phyloP scores from a whole-genome alignment of 495 filamentous ascomycete species.

The Aspergillus egyptiacus region DNA sequence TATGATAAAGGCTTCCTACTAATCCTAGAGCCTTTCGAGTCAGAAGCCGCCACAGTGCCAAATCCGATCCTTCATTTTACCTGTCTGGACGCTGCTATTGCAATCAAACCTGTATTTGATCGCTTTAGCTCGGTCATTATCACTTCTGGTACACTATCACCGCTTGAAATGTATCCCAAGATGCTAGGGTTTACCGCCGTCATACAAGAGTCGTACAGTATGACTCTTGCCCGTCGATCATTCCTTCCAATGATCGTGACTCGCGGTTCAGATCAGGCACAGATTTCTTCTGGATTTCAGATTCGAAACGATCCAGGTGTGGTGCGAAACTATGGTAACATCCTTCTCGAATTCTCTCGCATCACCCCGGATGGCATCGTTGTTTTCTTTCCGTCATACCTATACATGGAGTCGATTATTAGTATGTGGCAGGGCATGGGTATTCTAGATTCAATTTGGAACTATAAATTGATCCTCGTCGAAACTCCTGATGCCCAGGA shows the following conservation, averaged over 20 bases:
- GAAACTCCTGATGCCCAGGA: conserved; percentile 98
- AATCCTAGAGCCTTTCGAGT: conserved; percentile 94
- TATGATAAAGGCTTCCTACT: conserved; percentile 97
- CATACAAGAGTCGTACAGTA: conserved; percentile 91
- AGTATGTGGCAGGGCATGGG: conserved; percentile 99
- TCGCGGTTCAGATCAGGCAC: conserved; percentile 84
- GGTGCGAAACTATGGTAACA: conserved; percentile 88
- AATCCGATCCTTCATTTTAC: conserved; percentile 96
- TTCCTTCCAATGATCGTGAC: conserved; percentile 98
- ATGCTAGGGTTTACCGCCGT: conserved; percentile 92
- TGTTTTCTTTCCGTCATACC: conserved; percentile 97
- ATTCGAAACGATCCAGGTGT: conserved; percentile 92
- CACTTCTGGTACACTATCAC: conserved; percentile 95
- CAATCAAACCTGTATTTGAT: conserved; percentile 96
- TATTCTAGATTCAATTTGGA: conserved; percentile 96
- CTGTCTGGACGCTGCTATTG: conserved; percentile 95
- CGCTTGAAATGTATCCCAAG: conserved; percentile 97
- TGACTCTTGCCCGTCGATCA: conserved; percentile 91
- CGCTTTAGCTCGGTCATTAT: conserved; percentile 97
- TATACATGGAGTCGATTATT: conserved; percentile 99
- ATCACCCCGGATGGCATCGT: conserved; percentile 96
- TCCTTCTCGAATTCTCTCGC: conserved; percentile 88
- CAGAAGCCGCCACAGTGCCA: conserved; percentile 88
- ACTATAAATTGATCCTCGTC: conserved; percentile 96
- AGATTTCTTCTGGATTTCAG: conserved; percentile 85